These are phyloP conservation scores for Kuraishia hungarica DNA, from an alignment of 805 yeast genomes.

Conservation along the genomic window DNA sequence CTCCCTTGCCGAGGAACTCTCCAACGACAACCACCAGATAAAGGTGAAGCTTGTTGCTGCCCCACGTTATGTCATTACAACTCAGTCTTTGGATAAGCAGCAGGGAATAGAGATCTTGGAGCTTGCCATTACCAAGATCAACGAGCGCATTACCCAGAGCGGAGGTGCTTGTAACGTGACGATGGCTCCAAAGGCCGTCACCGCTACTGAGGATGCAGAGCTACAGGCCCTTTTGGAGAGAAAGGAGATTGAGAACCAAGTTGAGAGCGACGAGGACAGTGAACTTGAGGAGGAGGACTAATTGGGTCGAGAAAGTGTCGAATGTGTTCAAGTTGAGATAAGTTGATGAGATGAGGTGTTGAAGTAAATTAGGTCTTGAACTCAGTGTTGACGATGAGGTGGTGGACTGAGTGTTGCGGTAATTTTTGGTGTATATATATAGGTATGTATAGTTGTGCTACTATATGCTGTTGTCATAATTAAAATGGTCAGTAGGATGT, in stretches of 20 bases:
- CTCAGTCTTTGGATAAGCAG: slow-evolving; percentile 86
- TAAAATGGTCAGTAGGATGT: too few relatives aligned
- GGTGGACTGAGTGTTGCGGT: background rate
- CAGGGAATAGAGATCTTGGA: slow-evolving; percentile 77
- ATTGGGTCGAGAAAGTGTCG: background rate
- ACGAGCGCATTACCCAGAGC: slow-evolving; percentile 54
- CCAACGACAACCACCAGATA: slow-evolving; percentile 80
- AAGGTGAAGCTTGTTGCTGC: slow-evolving; percentile 96
- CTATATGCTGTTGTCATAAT: background rate
- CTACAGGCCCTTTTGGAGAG: slow-evolving; percentile 91
- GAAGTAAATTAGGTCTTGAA: too few relatives aligned
- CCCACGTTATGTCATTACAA: slow-evolving; percentile 88
- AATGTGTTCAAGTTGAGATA: background rate
- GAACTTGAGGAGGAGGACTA: slow-evolving; percentile 18
- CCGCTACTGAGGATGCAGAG: slow-evolving; percentile 97
- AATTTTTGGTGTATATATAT: slow-evolving; percentile 1
- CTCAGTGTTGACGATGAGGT: too few relatives aligned
- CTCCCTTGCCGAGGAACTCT: slow-evolving; percentile 73
- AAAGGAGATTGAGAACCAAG: slow-evolving; percentile 82
- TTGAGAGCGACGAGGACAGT: slow-evolving; percentile 67
- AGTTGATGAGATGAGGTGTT: background rate
- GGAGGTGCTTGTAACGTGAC: slow-evolving; percentile 89
- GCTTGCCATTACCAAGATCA: slow-evolving; percentile 71
- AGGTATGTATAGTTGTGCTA: background rate
- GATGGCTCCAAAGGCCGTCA: slow-evolving; percentile 98